Evolutionary conservation across 441 rosid species (phyloP).

Genomic region (Sinapis alba): DNA sequence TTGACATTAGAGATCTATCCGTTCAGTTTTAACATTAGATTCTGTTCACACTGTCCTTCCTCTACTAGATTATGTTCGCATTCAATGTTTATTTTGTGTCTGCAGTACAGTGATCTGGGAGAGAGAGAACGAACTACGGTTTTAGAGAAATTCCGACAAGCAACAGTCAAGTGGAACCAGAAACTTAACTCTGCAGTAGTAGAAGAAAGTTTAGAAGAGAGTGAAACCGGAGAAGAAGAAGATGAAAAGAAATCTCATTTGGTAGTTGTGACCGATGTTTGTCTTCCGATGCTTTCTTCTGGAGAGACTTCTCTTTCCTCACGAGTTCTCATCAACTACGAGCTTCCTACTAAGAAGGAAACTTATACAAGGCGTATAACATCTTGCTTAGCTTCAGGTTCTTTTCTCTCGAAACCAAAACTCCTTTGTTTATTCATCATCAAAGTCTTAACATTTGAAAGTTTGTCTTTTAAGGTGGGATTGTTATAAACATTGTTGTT

Average conservation of each 20-base stretch:
- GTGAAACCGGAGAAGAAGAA: constrained; percentile 46
- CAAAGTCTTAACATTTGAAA: neutral
- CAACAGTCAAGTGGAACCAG: constrained; percentile 60
- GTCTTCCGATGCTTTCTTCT: constrained; percentile 69
- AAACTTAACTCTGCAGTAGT: constrained; percentile 43
- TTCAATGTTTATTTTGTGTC: neutral
- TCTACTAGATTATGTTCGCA: neutral
- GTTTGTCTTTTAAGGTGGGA: constrained; percentile 67
- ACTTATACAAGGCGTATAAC: constrained; percentile 70
- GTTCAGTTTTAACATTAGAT: no score
- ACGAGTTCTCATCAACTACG: constrained; percentile 80
- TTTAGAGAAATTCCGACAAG: constrained; percentile 66
- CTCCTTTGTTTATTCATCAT: constrained; percentile 6
- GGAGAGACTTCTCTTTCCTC: constrained; percentile 71
- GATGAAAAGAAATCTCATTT: constrained; percentile 53
- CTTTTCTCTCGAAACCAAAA: neutral
- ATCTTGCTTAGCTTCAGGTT: constrained; percentile 90
- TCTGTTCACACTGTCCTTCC: neutral
- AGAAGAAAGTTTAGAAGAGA: constrained; percentile 45
- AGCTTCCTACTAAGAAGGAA: constrained; percentile 87
- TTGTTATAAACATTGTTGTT: constrained; percentile 85
- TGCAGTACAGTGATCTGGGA: constrained; percentile 76
- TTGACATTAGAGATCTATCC: no score
- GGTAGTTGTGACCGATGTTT: constrained; percentile 79
- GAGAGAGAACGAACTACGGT: constrained; percentile 59